Conservation (phyloP, 2,329 filamentous ascomycete genomes). For the Lecanicillium sp. region DNA sequence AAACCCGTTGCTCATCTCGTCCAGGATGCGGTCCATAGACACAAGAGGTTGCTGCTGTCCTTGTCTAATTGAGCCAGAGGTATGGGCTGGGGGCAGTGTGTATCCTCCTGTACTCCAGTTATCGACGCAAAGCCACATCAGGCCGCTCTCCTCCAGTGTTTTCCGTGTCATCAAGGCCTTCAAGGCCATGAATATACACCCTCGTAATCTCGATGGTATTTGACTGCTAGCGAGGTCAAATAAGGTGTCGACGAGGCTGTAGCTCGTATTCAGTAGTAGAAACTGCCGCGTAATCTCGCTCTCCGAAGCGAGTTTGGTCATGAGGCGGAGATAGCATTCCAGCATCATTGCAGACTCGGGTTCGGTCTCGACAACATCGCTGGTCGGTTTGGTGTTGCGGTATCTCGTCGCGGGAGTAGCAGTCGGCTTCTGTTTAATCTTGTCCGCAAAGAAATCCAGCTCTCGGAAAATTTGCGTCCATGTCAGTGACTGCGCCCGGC, state of each 20-base stretch:
- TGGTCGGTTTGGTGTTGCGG: slow-evolving; percentile 54
- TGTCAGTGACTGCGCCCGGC: slow-evolving; percentile 76
- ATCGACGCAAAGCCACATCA: slow-evolving; percentile 77
- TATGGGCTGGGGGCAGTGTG: slow-evolving; percentile 23
- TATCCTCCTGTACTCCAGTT: slow-evolving; percentile 66
- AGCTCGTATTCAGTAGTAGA: slow-evolving; percentile 59
- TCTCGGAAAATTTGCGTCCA: slow-evolving; percentile 93
- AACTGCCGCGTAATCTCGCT: slow-evolving; percentile 68
- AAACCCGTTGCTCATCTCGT: slow-evolving; percentile 69
- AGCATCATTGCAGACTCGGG: slow-evolving; percentile 96
- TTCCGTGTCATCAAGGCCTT: slow-evolving; percentile 72
- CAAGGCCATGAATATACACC: slow-evolving; percentile 76
- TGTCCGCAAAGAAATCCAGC: slow-evolving; percentile 74
- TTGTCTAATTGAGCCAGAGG: slow-evolving; percentile 28
- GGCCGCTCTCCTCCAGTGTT: slow-evolving; percentile 56
- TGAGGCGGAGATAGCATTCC: slow-evolving; percentile 84
- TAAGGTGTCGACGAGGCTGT: slow-evolving; percentile 66
- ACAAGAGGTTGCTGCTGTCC: slow-evolving; percentile 29
- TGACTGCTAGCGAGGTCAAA: slow-evolving; percentile 73
- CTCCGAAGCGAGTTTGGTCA: slow-evolving; percentile 72
- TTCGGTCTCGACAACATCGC: slow-evolving; percentile 69
- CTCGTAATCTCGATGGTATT: slow-evolving; percentile 70
- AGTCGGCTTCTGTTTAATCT: slow-evolving; percentile 66
- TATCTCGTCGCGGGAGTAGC: slow-evolving; percentile 34
- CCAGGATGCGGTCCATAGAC: slow-evolving; percentile 60